Base-by-base conservation (phyloP, 2,329 filamentous ascomycete species). In the Clathrospora elynae region DNA sequence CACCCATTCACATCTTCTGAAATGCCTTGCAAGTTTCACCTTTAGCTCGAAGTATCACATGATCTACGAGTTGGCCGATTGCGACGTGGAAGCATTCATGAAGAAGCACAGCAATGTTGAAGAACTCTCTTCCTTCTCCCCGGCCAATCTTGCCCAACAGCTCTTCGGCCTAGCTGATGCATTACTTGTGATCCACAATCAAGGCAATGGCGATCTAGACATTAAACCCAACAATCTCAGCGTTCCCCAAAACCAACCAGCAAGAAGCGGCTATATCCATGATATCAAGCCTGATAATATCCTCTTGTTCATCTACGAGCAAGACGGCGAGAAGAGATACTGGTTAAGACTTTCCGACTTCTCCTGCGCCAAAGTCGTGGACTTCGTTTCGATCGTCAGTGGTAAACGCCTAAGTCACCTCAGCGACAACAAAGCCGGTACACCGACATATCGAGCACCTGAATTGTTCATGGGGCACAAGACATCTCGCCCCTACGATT, bases 401-500 rank as follows among this genome's bases (percentile, higher is more conserved):
- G 36, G 36, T 12, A 37, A 29, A 14, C 24, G 35, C 4, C 8
- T n/a, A 7, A 37, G 35, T 22, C 24, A 18, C 11, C 17, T 10
- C n/a, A 37, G 13, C 2, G 33, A 36, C 6, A 29, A 29, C 16
- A 42, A 22, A 8, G 26, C 16, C 10, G 35, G 46, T 14, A 45
- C 43, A 8, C 45, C 42, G 4, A 42, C 26, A 6, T 53, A 52
- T 23, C 42, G 38, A 14, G 42, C 47, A 29, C 53, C 50, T 2
- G 50, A 57, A 20, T 33, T 17, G 2, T 11, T 24, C 3, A 18
- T 22, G 8, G 42, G 38, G 2, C 14, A 23, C 10, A 23, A 4
- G 7, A 48, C 42, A 9, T 57, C 53, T 11, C 33, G 53, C n/a
- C 45, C 44, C 11, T 49, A 53, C 23, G 73, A 75, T 37, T 62